Conservation (phyloP, 179 eudicot genomes). For the Beta macrorhiza region DNA sequence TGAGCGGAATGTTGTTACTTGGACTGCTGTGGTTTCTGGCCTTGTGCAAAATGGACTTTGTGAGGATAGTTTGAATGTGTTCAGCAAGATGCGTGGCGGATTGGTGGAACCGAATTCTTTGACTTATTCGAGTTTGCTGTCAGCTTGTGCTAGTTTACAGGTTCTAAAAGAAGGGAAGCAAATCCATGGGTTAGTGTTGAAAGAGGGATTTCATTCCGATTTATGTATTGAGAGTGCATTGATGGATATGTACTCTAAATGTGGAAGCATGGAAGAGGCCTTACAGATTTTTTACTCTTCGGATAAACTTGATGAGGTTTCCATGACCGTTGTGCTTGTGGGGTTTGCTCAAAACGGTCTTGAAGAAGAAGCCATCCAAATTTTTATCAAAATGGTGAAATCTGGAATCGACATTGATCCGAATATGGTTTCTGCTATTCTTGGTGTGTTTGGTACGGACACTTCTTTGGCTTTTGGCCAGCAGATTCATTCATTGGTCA, state of each 20-base stretch:
- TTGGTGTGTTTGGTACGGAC: conserved; percentile 69
- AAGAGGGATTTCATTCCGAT: conserved; percentile 67
- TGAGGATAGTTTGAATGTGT: conserved; percentile 57
- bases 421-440: conserved; percentile 72
- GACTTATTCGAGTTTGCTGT: conserved; percentile 65
- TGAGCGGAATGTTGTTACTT: conserved; percentile 67
- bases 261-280: conserved; percentile 61
- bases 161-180: conserved; percentile 59
- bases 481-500: conserved; percentile 60
- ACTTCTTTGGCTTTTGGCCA: conserved; percentile 67
- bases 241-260: conserved; percentile 93
- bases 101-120: conserved; percentile 58
- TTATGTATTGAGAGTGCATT: conserved; percentile 72
- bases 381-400: conserved; percentile 60
- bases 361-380: conserved; percentile 64
- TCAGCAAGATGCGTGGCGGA: conserved; percentile 48
- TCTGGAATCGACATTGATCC: conserved; percentile 60
- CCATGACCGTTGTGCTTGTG: conserved; percentile 65
- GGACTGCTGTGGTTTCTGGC: conserved; percentile 91
- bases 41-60: conserved; percentile 53
- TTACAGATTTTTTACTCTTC: conserved; percentile 64
- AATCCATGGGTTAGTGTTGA: conserved; percentile 62
- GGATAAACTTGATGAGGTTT: conserved; percentile 60
- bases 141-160: conserved; percentile 74
- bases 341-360: conserved; percentile 83